Percentiles rank a stretch among this genome's conserved stretches.
Evolutionary conservation across 176 grass and related monocot species (phyloP).

Genomic region (Carex pumila): DNA sequence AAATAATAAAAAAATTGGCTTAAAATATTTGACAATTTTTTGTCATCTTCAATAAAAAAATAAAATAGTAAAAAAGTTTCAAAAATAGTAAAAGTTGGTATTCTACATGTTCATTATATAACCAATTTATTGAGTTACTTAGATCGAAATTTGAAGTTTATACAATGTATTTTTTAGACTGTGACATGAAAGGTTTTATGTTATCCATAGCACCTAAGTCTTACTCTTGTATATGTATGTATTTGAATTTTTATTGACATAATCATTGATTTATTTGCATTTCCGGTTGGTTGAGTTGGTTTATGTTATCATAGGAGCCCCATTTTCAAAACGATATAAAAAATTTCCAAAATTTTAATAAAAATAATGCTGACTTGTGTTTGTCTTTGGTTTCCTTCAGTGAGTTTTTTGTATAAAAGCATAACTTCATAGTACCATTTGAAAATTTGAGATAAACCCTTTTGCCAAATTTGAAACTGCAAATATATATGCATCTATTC

Average conservation of each 20-base stretch:
- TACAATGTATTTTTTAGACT: too few relatives aligned
- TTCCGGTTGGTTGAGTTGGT: background rate
- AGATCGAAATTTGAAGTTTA: too few relatives aligned
- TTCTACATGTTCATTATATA: too few relatives aligned
- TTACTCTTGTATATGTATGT: background rate
- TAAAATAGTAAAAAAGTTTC: too few relatives aligned
- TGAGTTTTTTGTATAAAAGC: background rate
- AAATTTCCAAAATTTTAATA: background rate
- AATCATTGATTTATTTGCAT: background rate
- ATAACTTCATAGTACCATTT: background rate
- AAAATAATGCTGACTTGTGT: background rate
- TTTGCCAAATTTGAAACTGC: background rate
- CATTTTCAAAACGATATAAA: too few relatives aligned
- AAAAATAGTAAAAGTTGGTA: too few relatives aligned
- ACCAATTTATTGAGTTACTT: too few relatives aligned
- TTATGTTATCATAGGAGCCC: background rate
- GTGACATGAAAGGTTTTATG: too few relatives aligned
- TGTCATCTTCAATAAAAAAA: too few relatives aligned
- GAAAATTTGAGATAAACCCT: background rate
- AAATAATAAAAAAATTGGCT: too few relatives aligned
- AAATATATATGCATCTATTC: background rate
- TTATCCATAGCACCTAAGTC: too few relatives aligned
- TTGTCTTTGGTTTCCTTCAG: background rate
- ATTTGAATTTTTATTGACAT: background rate
- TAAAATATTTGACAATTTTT: too few relatives aligned